A percentile compares a stretch with the other conserved stretches of the same genome.
Conservation (phyloP, 257 asterid genomes). For the Marsdenia floribunda region DNA sequence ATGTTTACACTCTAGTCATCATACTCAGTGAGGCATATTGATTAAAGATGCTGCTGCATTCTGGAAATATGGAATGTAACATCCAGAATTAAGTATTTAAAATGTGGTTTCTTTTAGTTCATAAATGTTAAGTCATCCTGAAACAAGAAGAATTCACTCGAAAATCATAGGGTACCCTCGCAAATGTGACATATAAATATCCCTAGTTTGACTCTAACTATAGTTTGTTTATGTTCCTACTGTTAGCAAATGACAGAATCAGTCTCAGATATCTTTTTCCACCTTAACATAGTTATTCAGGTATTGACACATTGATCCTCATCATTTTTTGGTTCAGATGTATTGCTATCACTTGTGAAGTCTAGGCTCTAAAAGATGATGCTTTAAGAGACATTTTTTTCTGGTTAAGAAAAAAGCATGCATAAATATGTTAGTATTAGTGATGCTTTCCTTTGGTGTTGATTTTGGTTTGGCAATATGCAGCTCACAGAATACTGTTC, state of each 20-base stretch:
- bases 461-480: slow-evolving; percentile 17
- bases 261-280: not conserved
- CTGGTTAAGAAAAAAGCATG: not conserved
- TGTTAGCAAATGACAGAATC: too few relatives aligned
- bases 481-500: slow-evolving; percentile 59
- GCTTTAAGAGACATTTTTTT: not conserved
- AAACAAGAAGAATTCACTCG: not conserved
- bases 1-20: not conserved
- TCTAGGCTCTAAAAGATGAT: not conserved
- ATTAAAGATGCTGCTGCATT: not conserved
- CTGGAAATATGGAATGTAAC: not conserved
- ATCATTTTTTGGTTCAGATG: not conserved
- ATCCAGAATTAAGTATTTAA: not conserved
- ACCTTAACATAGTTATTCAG: not conserved
- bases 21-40: not conserved
- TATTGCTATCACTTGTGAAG: not conserved
- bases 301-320: not conserved
- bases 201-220: too few relatives aligned
- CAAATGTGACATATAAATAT: too few relatives aligned
- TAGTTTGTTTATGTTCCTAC: too few relatives aligned
- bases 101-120: not conserved
- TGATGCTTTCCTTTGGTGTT: not conserved
- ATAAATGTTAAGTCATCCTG: not conserved
- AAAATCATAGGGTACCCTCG: not conserved
- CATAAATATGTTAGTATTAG: not conserved